Base-by-base conservation (phyloP, 2,329 filamentous ascomycete species). In the Emydomyces testavorans region DNA sequence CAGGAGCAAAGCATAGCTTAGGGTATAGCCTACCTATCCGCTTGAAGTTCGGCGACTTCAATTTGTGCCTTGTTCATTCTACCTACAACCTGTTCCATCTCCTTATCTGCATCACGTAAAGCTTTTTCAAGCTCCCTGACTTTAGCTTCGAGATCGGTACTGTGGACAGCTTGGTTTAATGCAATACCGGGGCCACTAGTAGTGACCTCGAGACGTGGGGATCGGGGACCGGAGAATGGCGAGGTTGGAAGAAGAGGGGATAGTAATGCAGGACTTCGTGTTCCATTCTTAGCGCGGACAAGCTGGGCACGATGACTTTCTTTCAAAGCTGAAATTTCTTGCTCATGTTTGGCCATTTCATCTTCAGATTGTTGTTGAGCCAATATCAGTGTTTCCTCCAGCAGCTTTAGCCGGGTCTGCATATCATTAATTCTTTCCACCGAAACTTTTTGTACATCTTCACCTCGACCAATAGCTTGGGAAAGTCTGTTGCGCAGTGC, bases 361-460 rank as follows among this genome's bases (percentile, higher is more conserved):
- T 90, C 88, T 62, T 98, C 92, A 0, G 87, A 90, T 16, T 83
- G 78, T 49, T 86, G 82, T 64, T 96, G 90, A 1, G 90, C 87
- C 16, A 78, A 69, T 46, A 93, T 74, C 18, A 98, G 77, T 57
- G 83, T 79, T 52, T 96, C 89, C 62, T 96, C 92, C 43, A 95
- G 78, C 13, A 71, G 68, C 58, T 84, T 86, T 49, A 98, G 80
- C 50, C 81, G 83, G 52, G 77, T 76, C 63, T 96, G 89, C 62
- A 96, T 78, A 47, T 80, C 76, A 49, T 85, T 85, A 62, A 98
- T 94, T 58, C 85, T 83, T 45, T 79, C 75, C 11, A 84, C 84
- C 53, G 88, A 93, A 51, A 80, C 70, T 59, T 82, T 81, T 62
- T 94, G 89, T 57, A 92, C 86, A 26, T 76, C 74, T 58, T 96